A percentile compares a stretch with the other conserved stretches of the same genome.
Evolutionary conservation across 441 rosid species (phyloP).

Genomic region (Gossypium trilobum): DNA sequence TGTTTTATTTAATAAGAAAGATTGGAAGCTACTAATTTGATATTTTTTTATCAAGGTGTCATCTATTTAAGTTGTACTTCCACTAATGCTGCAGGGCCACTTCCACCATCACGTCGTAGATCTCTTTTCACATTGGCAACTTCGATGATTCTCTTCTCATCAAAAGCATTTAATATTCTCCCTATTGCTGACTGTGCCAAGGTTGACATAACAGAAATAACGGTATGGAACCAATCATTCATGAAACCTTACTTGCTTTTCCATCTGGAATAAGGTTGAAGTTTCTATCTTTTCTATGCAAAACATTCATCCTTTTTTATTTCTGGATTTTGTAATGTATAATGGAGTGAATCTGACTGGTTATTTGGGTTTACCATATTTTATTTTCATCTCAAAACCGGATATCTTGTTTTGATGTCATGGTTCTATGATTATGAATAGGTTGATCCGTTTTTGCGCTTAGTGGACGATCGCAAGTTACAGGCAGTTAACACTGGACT

Average conservation of each 20-base stretch:
- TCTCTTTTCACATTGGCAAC: conserved; percentile 74
- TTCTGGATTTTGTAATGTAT: background rate
- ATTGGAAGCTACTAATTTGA: background rate
- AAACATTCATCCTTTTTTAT: background rate
- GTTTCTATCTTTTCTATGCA: conserved; percentile 5
- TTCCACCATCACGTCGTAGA: conserved; percentile 69
- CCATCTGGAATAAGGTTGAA: background rate
- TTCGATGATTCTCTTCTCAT: conserved; percentile 79
- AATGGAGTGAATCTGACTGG: background rate
- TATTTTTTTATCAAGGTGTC: background rate
- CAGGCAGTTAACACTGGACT: conserved; percentile 34
- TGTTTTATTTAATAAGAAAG: background rate
- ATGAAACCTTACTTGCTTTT: conserved; percentile 15
- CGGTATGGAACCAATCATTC: conserved; percentile 32
- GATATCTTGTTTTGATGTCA: conserved; percentile 11
- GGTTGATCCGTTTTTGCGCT: conserved; percentile 74
- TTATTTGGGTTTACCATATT: background rate
- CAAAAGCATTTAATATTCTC: conserved; percentile 57
- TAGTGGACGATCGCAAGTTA: conserved; percentile 74
- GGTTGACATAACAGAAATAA: conserved; percentile 43
- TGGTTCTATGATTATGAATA: conserved; percentile 26
- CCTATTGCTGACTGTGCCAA: conserved; percentile 49
- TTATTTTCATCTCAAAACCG: background rate
- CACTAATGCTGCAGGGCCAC: conserved; percentile 43
- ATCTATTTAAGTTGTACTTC: conserved; percentile 4